These are phyloP conservation scores for Nannochloris sp. DNA, from an alignment of 139 green algal species.

Conservation along the genomic window DNA sequence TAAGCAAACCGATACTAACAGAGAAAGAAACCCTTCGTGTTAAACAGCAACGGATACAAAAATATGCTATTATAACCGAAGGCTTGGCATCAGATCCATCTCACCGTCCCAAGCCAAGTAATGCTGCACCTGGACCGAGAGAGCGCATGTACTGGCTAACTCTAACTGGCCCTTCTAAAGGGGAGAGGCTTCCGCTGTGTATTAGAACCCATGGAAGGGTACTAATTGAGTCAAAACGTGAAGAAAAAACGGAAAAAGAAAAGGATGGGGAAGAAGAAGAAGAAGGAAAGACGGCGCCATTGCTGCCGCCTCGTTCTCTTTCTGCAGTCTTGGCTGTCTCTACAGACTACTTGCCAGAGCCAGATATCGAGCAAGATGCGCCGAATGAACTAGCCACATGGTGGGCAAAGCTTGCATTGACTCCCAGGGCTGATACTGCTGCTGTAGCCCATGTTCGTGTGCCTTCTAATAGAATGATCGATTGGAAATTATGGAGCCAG, in stretches of 20 bases:
- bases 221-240: neutral
- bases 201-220: neutral
- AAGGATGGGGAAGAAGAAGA: too few species aligned
- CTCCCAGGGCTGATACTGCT: neutral
- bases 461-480: neutral
- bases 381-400: conserved; percentile 8
- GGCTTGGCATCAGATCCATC: too few species aligned
- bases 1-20: conserved; percentile 25
- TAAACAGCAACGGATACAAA: conserved; percentile 27
- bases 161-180: neutral
- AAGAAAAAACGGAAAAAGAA: neutral
- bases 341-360: conserved; percentile 9
- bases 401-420: conserved; percentile 8
- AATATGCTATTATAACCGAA: conserved; percentile 24
- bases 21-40: conserved; percentile 1
- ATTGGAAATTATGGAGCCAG: too few species aligned
- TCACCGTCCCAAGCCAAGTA: too few species aligned
- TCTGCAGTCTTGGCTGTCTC: neutral
- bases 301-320: neutral
- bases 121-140: neutral
- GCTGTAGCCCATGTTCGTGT: conserved; percentile 4
- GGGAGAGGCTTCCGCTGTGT: neutral
- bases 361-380: conserved; percentile 4
- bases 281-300: too few species aligned
- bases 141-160: neutral